A percentile compares a stretch with the other conserved stretches of the same genome.
These are phyloP conservation scores for Talaromyces trachyspermus DNA, from an alignment of 495 filamentous ascomycete species.

Conservation along the genomic window DNA sequence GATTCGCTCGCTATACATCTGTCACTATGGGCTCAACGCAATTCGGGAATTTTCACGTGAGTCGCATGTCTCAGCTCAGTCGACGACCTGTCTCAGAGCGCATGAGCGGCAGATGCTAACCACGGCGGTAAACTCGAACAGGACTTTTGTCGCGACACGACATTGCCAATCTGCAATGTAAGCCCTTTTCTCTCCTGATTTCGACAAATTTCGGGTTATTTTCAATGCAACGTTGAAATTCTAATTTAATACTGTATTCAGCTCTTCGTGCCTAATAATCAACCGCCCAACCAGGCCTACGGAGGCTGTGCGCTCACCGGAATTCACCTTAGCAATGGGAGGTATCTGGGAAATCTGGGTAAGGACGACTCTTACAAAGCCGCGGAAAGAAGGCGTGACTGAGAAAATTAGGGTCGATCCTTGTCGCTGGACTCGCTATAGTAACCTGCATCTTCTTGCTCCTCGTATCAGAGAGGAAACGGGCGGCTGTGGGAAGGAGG, in stretches of 20 bases:
- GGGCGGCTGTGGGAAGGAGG: constrained; percentile 91
- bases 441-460: constrained; percentile 55
- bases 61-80: constrained; percentile 32
- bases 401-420: constrained; percentile 96
- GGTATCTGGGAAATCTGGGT: constrained; percentile 80
- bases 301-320: constrained; percentile 65
- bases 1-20: background rate
- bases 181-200: constrained; percentile 25
- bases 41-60: constrained; percentile 86
- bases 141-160: constrained; percentile 95
- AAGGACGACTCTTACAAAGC: too few species aligned
- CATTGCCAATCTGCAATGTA: constrained; percentile 95
- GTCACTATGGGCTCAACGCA: constrained; percentile 54
- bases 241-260: constrained; percentile 13
- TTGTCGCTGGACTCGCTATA: constrained; percentile 75
- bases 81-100: background rate
- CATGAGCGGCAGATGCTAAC: background rate
- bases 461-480: constrained; percentile 81
- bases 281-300: constrained; percentile 45
- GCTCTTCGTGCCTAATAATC: constrained; percentile 43
- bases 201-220: background rate
- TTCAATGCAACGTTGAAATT: background rate
- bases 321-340: constrained; percentile 56
- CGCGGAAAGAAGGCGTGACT: too few species aligned
- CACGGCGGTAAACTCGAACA: constrained; percentile 23